Conservation (phyloP, 345 rosid genomes). For the Nasturtium officinale region DNA sequence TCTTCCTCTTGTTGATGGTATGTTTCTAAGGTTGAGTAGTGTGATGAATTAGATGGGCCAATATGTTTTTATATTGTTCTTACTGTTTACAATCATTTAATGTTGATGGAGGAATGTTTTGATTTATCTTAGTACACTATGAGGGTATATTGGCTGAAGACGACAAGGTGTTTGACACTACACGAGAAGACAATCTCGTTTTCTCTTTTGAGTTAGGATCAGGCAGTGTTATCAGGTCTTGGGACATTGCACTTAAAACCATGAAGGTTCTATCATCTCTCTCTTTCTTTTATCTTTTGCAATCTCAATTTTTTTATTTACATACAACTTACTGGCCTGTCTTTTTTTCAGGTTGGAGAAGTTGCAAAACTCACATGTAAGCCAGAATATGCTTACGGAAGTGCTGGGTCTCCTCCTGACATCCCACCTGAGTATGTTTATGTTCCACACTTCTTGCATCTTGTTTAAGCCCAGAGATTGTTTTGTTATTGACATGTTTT, state of each 20-base stretch:
- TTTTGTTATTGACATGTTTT: neutral
- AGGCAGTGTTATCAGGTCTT: slow-evolving; percentile 81
- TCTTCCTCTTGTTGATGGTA: slow-evolving; percentile 90
- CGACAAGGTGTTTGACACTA: slow-evolving; percentile 84
- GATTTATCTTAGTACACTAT: slow-evolving; percentile 71
- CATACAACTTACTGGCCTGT: neutral
- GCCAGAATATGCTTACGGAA: slow-evolving; percentile 93
- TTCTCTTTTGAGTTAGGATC: slow-evolving; percentile 88
- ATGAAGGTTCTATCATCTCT: slow-evolving; percentile 64
- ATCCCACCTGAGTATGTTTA: slow-evolving; percentile 77
- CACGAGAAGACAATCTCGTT: slow-evolving; percentile 81
- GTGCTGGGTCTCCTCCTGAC: slow-evolving; percentile 87
- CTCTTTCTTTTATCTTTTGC: neutral
- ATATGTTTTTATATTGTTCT: neutral
- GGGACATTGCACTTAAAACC: slow-evolving; percentile 84
- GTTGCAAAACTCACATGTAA: slow-evolving; percentile 89
- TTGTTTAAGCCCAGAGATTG: neutral
- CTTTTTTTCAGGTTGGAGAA: slow-evolving; percentile 76
- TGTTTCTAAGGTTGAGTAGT: slow-evolving; percentile 6
- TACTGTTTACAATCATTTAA: neutral
- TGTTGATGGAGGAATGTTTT: slow-evolving; percentile 25
- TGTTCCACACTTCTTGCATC: slow-evolving; percentile 1
- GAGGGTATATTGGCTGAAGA: slow-evolving; percentile 84
- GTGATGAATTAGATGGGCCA: neutral
- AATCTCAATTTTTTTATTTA: neutral